phyloP scores from a whole-genome alignment of 345 rosid species.

The Populus alba region DNA sequence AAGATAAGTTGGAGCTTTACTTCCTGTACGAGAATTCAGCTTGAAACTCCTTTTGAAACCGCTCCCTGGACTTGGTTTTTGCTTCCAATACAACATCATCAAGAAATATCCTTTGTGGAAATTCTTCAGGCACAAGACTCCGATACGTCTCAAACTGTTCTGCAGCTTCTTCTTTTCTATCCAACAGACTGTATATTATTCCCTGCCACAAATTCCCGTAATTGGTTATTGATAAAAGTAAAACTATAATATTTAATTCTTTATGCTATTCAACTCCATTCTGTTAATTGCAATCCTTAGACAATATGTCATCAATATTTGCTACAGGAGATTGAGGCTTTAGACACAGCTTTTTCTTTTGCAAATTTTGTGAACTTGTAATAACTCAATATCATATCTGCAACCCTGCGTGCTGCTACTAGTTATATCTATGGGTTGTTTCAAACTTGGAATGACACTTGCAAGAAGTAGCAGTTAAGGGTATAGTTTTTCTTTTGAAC shows the following conservation, averaged over 20 bases:
- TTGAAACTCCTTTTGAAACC: slow-evolving; percentile 52
- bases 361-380: background rate
- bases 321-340: background rate
- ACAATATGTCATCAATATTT: background rate
- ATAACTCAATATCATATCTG: background rate
- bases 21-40: slow-evolving; percentile 34
- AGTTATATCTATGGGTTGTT: background rate
- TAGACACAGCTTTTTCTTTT: background rate
- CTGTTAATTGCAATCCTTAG: background rate
- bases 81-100: slow-evolving; percentile 78
- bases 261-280: background rate
- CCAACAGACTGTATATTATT: slow-evolving; percentile 74
- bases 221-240: background rate
- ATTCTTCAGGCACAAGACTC: slow-evolving; percentile 81
- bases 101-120: slow-evolving; percentile 75
- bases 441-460: background rate
- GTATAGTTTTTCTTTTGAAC: background rate
- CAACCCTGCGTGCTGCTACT: background rate
- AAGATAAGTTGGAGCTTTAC: background rate
- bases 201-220: slow-evolving; percentile 48
- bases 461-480: background rate
- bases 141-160: slow-evolving; percentile 68
- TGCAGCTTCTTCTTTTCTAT: slow-evolving; percentile 68
- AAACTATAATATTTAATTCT: background rate
- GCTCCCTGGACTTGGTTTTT: slow-evolving; percentile 52